Base-by-base conservation (phyloP, 805 yeast species). In the Wickerhamiella lipophila region DNA sequence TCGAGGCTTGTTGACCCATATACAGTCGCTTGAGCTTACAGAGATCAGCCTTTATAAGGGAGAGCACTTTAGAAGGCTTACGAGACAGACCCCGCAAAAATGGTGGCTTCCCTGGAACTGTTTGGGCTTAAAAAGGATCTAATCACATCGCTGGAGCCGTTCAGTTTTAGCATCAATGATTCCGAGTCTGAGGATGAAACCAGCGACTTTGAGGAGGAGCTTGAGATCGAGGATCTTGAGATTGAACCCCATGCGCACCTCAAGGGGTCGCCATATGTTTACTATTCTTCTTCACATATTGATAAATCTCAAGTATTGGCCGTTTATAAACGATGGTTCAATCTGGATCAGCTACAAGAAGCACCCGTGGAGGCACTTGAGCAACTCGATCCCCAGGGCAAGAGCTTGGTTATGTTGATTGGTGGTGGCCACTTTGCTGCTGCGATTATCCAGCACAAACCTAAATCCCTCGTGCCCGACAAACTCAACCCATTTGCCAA, bases 381-480 rank as follows among this genome's bases (percentile, higher is more conserved):
- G 25, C 43, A 25, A 56, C 26, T 72, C 73, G 72, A 69, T 58
- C 50, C 49, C 32, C 12, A 42, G 22, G 53, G 62, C 55, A 34
- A 56, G 52, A 83, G 95, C 4, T 94, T 94, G 0, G 64, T 92
- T 11, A 75, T 92, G 56, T 85, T 92, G 95, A 76, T 92, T 47
- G 96, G 96, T 13, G 96, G 97, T 40, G 98, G 98, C 38, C 96
- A 92, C 66, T 92, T 92, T 69, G 95, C 97, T 0, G 98, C 92
- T 16, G 96, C 96, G 0, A 82, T 92, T 39, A 72, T 92, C 7
- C 77, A 86, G 1, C 96, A 88, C 59, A 70, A 70, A 44, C 80
- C 56, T 18, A 66, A 69, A 49, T 52, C 68, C 70, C 36, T 67
- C 70, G 29, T 75, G 68, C 47, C 71, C 74, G 12, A 60, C 74